Percentiles rank a stretch among this genome's conserved stretches.
These are phyloP conservation scores for Trichoderma semiorbis DNA, from an alignment of 2,329 filamentous ascomycete genomes.

Conservation along the genomic window DNA sequence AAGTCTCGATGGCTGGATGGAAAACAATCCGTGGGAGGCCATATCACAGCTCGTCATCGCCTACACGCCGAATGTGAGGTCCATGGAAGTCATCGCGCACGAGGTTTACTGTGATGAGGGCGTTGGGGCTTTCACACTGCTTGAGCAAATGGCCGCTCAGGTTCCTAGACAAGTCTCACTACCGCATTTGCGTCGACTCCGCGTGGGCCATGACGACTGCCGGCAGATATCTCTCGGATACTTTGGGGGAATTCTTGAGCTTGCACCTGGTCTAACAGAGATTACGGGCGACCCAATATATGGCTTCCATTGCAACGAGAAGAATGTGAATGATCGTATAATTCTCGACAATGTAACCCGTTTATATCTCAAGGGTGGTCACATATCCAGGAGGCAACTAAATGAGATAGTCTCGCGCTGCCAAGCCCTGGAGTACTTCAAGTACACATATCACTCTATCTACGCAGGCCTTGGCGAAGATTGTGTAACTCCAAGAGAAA, in stretches of 20 bases:
- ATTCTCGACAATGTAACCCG: background rate
- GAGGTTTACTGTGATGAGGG: background rate
- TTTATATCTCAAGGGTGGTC: background rate
- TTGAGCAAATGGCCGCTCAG: background rate
- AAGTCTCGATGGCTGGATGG: background rate
- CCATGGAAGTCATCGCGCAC: background rate
- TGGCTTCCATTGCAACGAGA: background rate
- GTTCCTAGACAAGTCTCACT: background rate
- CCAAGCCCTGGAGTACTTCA: background rate
- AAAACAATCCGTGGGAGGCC: background rate
- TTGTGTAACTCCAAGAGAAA: background rate
- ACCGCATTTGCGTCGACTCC: background rate
- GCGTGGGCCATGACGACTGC: background rate
- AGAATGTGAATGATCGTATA: background rate
- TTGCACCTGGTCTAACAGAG: background rate
- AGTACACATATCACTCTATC: background rate
- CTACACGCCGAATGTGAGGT: background rate
- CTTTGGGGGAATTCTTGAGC: constrained; percentile 1
- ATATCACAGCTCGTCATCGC: background rate
- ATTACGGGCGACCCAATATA: background rate
- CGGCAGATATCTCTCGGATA: background rate
- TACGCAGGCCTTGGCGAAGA: background rate
- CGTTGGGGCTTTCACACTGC: background rate
- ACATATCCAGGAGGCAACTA: background rate
- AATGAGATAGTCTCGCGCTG: background rate